These are phyloP conservation scores for Leishmania gerbilli DNA, from an alignment of 208 protist genomes.

Conservation along the genomic window DNA sequence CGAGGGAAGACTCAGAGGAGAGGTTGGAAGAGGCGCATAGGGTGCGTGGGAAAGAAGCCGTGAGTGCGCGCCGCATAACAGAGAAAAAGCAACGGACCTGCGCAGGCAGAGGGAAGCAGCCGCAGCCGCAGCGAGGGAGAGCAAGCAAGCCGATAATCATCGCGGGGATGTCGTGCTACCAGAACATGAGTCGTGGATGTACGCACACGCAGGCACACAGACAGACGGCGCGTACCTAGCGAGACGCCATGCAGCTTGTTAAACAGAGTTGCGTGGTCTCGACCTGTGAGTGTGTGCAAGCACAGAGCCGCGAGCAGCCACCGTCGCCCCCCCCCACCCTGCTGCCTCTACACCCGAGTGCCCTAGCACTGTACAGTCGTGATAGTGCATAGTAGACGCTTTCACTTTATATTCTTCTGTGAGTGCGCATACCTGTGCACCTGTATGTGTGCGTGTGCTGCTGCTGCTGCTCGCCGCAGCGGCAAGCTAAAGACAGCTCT, in stretches of 20 bases:
- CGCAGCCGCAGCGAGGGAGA: background rate
- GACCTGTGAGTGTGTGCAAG: background rate
- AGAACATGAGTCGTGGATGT: background rate
- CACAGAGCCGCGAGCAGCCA: background rate
- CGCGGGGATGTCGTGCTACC: background rate
- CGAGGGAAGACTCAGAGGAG: background rate
- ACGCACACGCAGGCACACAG: background rate
- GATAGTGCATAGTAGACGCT: background rate
- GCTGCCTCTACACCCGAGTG: too few relatives aligned
- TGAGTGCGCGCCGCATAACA: background rate
- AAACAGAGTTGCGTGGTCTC: background rate
- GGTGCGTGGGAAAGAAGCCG: background rate
- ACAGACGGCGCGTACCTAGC: background rate
- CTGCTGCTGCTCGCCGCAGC: background rate
- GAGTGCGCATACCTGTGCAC: too few relatives aligned
- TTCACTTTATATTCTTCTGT: too few relatives aligned
- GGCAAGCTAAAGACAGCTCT: background rate
- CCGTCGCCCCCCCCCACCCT: background rate
- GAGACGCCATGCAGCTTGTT: background rate
- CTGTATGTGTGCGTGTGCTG: too few relatives aligned
- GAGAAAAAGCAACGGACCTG: background rate
- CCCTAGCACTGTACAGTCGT: background rate
- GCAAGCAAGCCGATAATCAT: background rate
- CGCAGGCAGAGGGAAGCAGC: background rate
- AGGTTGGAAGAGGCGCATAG: background rate